Evolutionary conservation across 129 eudicot genomes (phyloP).

Genomic region (Logfia minima): DNA sequence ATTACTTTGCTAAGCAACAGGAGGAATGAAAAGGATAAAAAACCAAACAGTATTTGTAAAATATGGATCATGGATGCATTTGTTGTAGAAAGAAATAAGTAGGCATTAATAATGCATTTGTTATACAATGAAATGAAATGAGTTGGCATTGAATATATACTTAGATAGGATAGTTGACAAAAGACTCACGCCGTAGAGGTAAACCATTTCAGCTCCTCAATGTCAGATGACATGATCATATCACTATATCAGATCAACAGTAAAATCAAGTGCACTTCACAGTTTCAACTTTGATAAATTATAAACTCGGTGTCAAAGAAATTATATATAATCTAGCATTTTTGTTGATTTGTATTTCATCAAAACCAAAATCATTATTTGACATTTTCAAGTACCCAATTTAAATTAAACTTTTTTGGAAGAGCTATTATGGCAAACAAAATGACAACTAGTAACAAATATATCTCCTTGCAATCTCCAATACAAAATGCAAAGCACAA

Average conservation of each 20-base stretch:
- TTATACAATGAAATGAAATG: no score
- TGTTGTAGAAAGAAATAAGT: neutral
- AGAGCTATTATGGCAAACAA: constrained; percentile 1
- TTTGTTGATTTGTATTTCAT: neutral
- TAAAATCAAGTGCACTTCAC: neutral
- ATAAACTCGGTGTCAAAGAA: neutral
- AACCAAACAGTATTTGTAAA: neutral
- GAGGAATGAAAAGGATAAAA: neutral
- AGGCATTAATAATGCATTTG: neutral
- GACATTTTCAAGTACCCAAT: neutral
- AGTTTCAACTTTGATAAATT: neutral
- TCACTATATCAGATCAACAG: neutral
- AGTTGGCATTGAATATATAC: neutral
- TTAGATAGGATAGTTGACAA: neutral
- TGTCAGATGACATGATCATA: neutral
- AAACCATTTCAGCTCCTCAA: neutral
- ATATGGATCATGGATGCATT: neutral
- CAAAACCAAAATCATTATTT: neutral
- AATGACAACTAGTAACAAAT: neutral
- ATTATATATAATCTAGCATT: neutral
- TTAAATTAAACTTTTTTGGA: neutral
- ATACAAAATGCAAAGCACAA: constrained; percentile 12
- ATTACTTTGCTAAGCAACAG: neutral
- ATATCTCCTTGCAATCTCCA: neutral
- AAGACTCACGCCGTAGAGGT: neutral